A percentile compares a stretch with the other conserved stretches of the same genome.
phyloP scores from a whole-genome alignment of 2,329 filamentous ascomycete species.

The Magnaporthiopsis poae region DNA sequence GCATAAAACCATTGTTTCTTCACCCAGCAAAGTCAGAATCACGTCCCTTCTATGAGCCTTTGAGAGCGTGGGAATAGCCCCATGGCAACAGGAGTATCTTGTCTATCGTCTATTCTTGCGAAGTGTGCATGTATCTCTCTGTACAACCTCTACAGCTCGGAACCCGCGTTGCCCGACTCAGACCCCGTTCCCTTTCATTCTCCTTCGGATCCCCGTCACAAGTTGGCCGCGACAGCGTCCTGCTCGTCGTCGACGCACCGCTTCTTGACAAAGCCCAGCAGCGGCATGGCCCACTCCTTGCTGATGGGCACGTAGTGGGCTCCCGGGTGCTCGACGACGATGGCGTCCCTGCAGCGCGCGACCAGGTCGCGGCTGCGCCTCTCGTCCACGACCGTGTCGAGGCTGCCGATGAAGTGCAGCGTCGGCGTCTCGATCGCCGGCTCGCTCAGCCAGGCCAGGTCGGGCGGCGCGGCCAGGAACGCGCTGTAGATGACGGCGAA shows the following conservation, averaged over 20 bases:
- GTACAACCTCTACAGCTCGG: neutral
- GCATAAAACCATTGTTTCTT: neutral
- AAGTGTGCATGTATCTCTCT: neutral
- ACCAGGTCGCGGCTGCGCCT: slow-evolving; percentile 55
- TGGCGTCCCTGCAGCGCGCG: slow-evolving; percentile 48
- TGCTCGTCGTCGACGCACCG: slow-evolving; percentile 13
- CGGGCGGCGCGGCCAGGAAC: slow-evolving; percentile 54
- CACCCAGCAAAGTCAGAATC: neutral
- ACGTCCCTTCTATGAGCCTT: neutral
- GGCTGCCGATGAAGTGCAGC: slow-evolving; percentile 69
- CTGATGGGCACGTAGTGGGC: slow-evolving; percentile 82
- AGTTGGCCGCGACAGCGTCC: neutral
- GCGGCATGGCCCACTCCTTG: slow-evolving; percentile 68
- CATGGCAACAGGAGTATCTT: neutral
- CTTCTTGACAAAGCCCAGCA: slow-evolving; percentile 35
- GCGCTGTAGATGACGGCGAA: slow-evolving; percentile 72
- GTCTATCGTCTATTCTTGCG: neutral
- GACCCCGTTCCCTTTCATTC: too few relatives aligned
- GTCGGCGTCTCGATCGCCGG: slow-evolving; percentile 67
- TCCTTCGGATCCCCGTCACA: neutral
- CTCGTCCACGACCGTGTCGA: slow-evolving; percentile 86
- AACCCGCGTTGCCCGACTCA: neutral
- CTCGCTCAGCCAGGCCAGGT: slow-evolving; percentile 62
- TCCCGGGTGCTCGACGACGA: slow-evolving; percentile 64
- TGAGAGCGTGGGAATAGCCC: neutral